A percentile compares a stretch with the other conserved stretches of the same genome.
Conservation (phyloP, 169 alveolate genomes). For the Cryptosporidium sp. region DNA sequence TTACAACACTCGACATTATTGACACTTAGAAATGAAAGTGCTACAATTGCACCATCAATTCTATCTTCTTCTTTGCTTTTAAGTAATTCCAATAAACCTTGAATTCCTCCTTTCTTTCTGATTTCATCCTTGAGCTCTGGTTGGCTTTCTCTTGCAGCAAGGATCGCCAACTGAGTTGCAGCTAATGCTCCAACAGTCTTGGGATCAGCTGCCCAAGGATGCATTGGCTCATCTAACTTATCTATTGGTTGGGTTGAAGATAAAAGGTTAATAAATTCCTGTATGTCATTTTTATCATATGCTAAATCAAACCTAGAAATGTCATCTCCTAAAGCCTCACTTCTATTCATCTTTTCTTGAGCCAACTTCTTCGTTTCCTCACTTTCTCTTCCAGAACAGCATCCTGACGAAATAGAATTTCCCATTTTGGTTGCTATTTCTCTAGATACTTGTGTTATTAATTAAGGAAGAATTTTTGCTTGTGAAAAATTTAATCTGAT, state of each 20-base stretch:
- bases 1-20: constrained; percentile 87
- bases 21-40: constrained; percentile 90
- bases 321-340: constrained; percentile 81
- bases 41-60: constrained; percentile 91
- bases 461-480: background rate
- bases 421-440: constrained; percentile 28
- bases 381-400: constrained; percentile 73
- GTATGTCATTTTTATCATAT: constrained; percentile 85
- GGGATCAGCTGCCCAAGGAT: constrained; percentile 96
- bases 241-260: constrained; percentile 86
- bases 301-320: constrained; percentile 87
- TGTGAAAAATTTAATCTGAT: background rate
- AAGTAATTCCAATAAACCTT: constrained; percentile 83
- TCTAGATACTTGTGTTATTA: background rate
- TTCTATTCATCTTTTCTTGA: constrained; percentile 35
- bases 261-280: constrained; percentile 84
- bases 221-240: constrained; percentile 89
- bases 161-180: constrained; percentile 93
- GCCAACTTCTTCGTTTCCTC: constrained; percentile 64
- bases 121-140: constrained; percentile 86
- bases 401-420: constrained; percentile 24
- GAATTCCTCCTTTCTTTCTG: constrained; percentile 86
- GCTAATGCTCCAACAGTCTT: constrained; percentile 95
- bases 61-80: constrained; percentile 87
- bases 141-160: constrained; percentile 86